Base-by-base conservation (phyloP, 441 rosid species). In the Isatis lusitanica region DNA sequence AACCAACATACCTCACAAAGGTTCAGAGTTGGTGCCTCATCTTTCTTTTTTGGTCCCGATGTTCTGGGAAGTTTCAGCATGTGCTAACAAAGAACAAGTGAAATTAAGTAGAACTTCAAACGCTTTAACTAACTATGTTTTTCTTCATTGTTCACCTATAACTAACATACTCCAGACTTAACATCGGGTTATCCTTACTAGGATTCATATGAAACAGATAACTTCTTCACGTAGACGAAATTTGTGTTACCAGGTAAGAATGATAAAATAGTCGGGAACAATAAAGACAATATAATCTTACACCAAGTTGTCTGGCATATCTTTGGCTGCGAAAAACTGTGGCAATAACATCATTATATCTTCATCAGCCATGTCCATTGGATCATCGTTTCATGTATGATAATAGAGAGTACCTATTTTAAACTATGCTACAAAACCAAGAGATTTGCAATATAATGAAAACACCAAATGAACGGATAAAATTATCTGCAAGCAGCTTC, bases 301-400 rank as follows among this genome's bases (percentile, higher is more conserved):
- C 99, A 79, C 97, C 79, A 93, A 67, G 79, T 85, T 85, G 43
- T 85, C 88, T 7, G 97, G 97, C 43, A 79, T 48, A 81, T 95
- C 98, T 85, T 93, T 90, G 28, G 84, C 83, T 43, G 99, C 80
- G 76, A 95, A 93, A 74, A 88, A 80, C 18, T 92, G 92, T 33
- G 99, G 98, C 78, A 90, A 77, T 56, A 95, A 68, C 81, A 90
- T 86, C 96, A 93, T 87, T 60, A 87, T 80, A 81, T 88, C 94
- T 70, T 95, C 98, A 53, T 85, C 87, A 78, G 88, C 98, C 74
- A 85, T 57, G 78, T 84, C 94, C 86, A 84, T 83, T 56, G 88
- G 80, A 79, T 86, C 87, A 63, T 66, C 81, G 60, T 85, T 83
- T 55, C 79, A 97, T 89, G 64, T 63, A 56, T 56, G 40, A 71